These are phyloP conservation scores for Phyllosticta ampelicida DNA, from an alignment of 2,329 filamentous ascomycete species.

Conservation along the genomic window DNA sequence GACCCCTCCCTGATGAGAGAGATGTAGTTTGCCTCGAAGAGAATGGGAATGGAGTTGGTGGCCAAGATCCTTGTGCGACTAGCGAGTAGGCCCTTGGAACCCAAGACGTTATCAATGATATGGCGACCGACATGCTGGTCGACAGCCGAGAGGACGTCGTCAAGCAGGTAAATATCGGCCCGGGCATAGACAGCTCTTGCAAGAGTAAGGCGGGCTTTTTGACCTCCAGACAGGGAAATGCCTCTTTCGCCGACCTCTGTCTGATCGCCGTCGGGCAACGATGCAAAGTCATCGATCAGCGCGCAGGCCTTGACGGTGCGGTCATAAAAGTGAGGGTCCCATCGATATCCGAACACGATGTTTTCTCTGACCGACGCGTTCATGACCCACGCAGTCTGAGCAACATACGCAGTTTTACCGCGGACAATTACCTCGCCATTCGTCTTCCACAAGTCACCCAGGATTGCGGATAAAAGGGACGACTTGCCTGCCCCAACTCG, in stretches of 20 bases:
- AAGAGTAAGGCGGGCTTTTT: conserved; percentile 86
- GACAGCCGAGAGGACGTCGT: conserved; percentile 93
- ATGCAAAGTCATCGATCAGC: conserved; percentile 78
- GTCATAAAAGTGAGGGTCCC: conserved; percentile 89
- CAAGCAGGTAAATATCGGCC: conserved; percentile 90
- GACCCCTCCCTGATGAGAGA: conserved; percentile 72
- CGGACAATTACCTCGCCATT: conserved; percentile 73
- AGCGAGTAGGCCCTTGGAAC: conserved; percentile 67
- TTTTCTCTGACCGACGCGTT: conserved; percentile 97
- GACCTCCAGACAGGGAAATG: conserved; percentile 89
- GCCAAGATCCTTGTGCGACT: conserved; percentile 87
- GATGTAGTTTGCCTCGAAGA: conserved; percentile 84
- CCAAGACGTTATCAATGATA: conserved; percentile 88
- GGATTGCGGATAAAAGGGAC: conserved; percentile 74
- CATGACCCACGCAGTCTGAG: conserved; percentile 92
- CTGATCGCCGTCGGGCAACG: conserved; percentile 88
- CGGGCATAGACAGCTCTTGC: conserved; percentile 92
- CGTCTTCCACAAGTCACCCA: conserved; percentile 87
- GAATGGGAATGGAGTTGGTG: conserved; percentile 87
- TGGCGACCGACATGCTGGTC: conserved; percentile 95
- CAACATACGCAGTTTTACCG: conserved; percentile 80
- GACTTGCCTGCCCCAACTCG: conserved; percentile 94
- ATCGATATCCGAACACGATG: conserved; percentile 90
- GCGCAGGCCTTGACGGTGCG: conserved; percentile 87
- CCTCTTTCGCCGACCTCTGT: conserved; percentile 95